Evolutionary conservation across 2,329 filamentous ascomycete species (phyloP).

Genomic region (Tolypocladium ophioglossoides): DNA sequence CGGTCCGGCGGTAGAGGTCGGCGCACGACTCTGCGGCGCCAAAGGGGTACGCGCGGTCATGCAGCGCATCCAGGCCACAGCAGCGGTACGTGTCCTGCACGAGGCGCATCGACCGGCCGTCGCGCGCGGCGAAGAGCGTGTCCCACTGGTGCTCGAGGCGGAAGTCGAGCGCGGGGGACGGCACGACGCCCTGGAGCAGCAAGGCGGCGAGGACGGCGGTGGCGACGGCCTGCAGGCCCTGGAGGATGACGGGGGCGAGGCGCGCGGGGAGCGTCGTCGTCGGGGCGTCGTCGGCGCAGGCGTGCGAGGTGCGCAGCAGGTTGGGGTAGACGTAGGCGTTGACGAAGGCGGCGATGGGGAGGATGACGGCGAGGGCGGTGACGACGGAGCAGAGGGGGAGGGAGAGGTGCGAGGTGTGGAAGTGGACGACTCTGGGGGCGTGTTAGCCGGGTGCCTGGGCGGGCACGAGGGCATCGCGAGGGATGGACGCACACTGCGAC

Average conservation of each 20-base stretch:
- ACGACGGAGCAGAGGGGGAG: constrained; percentile 26
- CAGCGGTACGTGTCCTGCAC: constrained; percentile 59
- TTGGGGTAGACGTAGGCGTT: constrained; percentile 25
- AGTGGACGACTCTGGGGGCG: constrained; percentile 25
- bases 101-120: constrained; percentile 36
- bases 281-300: constrained; percentile 8
- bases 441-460: neutral
- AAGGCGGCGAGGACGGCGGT: constrained; percentile 34
- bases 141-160: constrained; percentile 47
- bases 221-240: constrained; percentile 30
- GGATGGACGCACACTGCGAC: constrained; percentile 17
- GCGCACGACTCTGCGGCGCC: constrained; percentile 26
- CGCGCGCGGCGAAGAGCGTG: constrained; percentile 37
- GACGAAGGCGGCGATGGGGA: constrained; percentile 27
- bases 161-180: constrained; percentile 32
- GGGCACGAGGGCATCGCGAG: neutral
- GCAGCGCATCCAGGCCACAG: constrained; percentile 49
- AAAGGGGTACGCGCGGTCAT: constrained; percentile 56
- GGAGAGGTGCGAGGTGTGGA: constrained; percentile 26
- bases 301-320: constrained; percentile 15
- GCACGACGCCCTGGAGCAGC: constrained; percentile 22
- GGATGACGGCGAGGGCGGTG: constrained; percentile 26
- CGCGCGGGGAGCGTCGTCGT: constrained; percentile 11
- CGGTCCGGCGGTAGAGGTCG: constrained; percentile 31
- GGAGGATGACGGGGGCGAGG: constrained; percentile 20